Evolutionary conservation across 257 asterid species (phyloP), one percentile per base, ranked within the genome.

Genomic region (Cruciata laevipes): DNA sequence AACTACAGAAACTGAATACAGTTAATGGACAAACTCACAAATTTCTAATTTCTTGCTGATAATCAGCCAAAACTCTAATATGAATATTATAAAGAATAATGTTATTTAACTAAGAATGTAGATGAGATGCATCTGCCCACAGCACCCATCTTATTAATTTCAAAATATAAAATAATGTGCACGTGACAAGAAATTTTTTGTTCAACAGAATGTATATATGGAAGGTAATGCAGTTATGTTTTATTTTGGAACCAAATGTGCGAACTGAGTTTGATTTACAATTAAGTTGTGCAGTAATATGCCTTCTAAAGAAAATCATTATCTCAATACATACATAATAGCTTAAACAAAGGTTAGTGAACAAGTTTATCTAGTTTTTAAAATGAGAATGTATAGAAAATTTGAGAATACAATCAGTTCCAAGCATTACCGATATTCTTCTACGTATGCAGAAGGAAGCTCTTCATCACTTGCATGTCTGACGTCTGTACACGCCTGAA

Each of bases 381-480:
- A 32, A 23, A 32, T 17, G n/a, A 25, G 52, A 47, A 47, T 14
- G 55, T 21, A 68, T 12, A 35, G 0, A 42, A 52, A 18, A 24
- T 27, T 68, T 40, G 14, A n/a, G 33, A 65, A 24, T 31, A 64
- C 1, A 60, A 56, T 44, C 13, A 31, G 21, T 40, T 44, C 30
- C 62, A 61, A 49, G 57, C 63, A 70, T 81, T 47, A 93, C 98
- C 96, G 80, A 73, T 85, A 93, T 59, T 93, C 99, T 81, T 93
- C 99, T 59, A 90, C 73, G 69, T 84, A 93, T 20, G 95, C 74
- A 6, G 97, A 89, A 37, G 99, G 84, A 79, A 93, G 96, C 81
- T 90, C 99, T 70, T 93, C 96, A 79, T 93, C 94, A 66, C 72
- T 83, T 75, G 97, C 97, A 20, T 96, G 94, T 73, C 95, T 83